Base-by-base conservation (phyloP, 140 eudicot genomes). In the Anethum foeniculum region DNA sequence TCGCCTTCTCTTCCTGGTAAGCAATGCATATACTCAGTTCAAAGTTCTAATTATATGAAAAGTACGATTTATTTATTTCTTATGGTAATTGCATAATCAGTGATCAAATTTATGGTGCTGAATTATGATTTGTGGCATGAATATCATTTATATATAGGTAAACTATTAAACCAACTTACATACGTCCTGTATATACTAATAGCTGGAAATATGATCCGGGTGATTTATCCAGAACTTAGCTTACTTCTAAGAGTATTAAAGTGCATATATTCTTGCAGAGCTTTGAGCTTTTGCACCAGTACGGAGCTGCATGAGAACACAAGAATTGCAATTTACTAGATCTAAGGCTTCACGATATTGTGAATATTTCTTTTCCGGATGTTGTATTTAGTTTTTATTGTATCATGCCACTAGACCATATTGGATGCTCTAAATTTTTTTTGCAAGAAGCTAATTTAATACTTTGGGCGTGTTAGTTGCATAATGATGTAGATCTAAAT, bases 1-100 rank as follows among this genome's bases (percentile, higher is more conserved):
- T 58, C 97, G 99, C 46, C 96, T 95, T 83, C 99, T 93, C 79
- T 93, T 95, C 87, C 83, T 95, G 96, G 99, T 95, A 83, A 95
- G 93, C 83, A 80, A 60, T 62, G n/a, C 80, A 67, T 69, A 65
- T 56, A 77, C 6, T 74, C 36, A 43, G 77, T 21, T 43, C 52
- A 39, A 21, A 73, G 34, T 73, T 23, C 9, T 46, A 46, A 7
- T n/a, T 44, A 46, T 43, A 13, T 44, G 34, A 41, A n/a, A 74
- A 74, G 3, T 74, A 41, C 1, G 11, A 39, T 39, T 1, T 28
- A n/a, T 28, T 65, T 65, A 25, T n/a, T 30, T 11, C 28, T n/a
- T 3, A 64, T 64, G 7, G 71, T 64, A 27, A 27, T 27, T 64
- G 71, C 71, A 64, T 64, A 34, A 27, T 64, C 19, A 28, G 39